A percentile compares a stretch with the other conserved stretches of the same genome.
These are phyloP conservation scores for Fraxinus cuspidata DNA, from an alignment of 257 asterid species.

Conservation along the genomic window DNA sequence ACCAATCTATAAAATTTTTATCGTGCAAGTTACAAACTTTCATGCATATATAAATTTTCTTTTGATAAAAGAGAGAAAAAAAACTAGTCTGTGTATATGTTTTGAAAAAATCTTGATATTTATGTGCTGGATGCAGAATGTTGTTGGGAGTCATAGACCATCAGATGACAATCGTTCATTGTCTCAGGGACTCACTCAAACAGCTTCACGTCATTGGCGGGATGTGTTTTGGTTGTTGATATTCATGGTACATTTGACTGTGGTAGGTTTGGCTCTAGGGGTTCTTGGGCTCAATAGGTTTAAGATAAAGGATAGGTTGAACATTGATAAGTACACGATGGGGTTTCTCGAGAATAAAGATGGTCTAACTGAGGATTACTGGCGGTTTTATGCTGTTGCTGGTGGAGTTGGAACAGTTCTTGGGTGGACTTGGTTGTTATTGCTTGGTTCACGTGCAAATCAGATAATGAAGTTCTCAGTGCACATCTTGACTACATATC, in stretches of 20 bases:
- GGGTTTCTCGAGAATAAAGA: conserved; percentile 74
- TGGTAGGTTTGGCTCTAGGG: conserved; percentile 73
- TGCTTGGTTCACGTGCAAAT: conserved; percentile 75
- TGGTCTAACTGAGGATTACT: conserved; percentile 91
- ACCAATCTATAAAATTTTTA: neutral
- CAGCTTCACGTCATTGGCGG: conserved; percentile 73
- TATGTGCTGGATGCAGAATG: conserved; percentile 54
- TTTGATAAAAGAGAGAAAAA: neutral
- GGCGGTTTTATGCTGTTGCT: conserved; percentile 85
- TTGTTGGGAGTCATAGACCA: conserved; percentile 37
- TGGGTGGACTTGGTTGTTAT: conserved; percentile 88
- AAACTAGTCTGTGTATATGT: neutral
- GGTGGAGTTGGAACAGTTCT: conserved; percentile 73
- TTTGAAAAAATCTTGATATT: neutral
- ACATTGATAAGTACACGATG: conserved; percentile 77
- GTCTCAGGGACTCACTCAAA: conserved; percentile 47
- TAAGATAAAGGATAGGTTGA: conserved; percentile 77
- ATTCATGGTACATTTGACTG: conserved; percentile 68
- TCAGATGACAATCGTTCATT: conserved; percentile 34
- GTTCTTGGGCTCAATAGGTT: conserved; percentile 89
- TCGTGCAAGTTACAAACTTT: neutral
- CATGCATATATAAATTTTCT: neutral
- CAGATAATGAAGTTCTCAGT: conserved; percentile 88
- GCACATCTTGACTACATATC: conserved; percentile 90
- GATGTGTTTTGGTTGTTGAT: conserved; percentile 89